Conservation (phyloP, 257 asterid species). For the Solanum sparsipilum region DNA sequence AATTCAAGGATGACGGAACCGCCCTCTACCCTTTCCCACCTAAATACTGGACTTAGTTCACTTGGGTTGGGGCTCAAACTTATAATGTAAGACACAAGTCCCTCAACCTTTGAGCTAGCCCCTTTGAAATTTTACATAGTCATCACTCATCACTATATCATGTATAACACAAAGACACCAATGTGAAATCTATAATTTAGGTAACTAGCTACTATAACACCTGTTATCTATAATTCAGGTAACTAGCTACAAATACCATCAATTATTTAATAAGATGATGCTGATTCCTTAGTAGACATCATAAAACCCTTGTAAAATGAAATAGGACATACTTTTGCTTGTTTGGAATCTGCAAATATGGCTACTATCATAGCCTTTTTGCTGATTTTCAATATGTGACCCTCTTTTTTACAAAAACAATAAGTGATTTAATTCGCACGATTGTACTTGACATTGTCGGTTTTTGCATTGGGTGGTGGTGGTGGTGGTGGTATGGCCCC, state of each 20-base stretch:
- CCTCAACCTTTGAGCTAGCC: neutral
- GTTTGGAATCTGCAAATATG: neutral
- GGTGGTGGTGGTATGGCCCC: neutral
- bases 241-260: neutral
- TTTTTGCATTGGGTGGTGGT: neutral
- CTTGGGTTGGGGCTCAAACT: neutral
- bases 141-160: neutral
- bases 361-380: neutral
- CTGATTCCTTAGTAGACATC: neutral
- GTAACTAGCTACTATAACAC: neutral
- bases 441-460: neutral
- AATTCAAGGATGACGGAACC: neutral
- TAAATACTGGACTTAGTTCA: neutral
- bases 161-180: neutral
- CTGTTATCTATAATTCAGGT: neutral
- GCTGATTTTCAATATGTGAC: neutral
- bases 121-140: neutral
- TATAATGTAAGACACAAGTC: neutral
- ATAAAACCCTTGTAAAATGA: neutral
- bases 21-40: neutral
- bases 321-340: neutral
- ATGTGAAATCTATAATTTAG: neutral
- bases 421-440: neutral
- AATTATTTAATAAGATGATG: neutral
- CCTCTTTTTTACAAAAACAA: neutral